These are phyloP conservation scores for Cicer yamashitae DNA, from an alignment of 306 rosid species.

Conservation along the genomic window DNA sequence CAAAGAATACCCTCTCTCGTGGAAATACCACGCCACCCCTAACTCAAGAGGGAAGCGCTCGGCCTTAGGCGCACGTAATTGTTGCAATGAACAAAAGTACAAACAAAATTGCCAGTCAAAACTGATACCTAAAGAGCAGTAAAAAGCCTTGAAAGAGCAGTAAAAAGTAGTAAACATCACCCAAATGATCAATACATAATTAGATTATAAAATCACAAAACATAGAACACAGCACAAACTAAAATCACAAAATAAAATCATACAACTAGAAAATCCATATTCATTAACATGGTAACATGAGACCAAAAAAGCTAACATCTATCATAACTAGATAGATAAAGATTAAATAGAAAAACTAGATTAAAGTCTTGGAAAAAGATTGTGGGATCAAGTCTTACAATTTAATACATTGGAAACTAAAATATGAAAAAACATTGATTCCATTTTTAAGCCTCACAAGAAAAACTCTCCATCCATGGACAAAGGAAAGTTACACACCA, in stretches of 20 bases:
- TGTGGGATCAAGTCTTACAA: conserved; percentile 20
- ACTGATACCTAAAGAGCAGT: background rate
- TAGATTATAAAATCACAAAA: background rate
- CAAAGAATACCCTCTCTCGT: conserved; percentile 49
- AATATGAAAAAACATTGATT: conserved; percentile 19
- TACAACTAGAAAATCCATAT: background rate
- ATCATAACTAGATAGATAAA: background rate
- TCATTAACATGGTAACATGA: background rate
- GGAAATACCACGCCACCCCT: conserved; percentile 61
- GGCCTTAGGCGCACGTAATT: conserved; percentile 45
- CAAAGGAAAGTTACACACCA: conserved; percentile 33
- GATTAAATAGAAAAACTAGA: background rate
- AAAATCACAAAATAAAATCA: background rate
- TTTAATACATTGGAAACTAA: conserved; percentile 28
- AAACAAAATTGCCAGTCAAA: background rate
- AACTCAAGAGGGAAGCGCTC: conserved; percentile 59
- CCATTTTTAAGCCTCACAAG: conserved; percentile 29
- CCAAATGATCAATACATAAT: too few species aligned
- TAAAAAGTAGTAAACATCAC: too few species aligned
- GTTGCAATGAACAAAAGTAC: background rate
- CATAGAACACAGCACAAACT: background rate
- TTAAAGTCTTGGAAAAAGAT: background rate
- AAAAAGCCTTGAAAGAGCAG: too few species aligned
- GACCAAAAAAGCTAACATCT: background rate
- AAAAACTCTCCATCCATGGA: conserved; percentile 32